Percentiles rank a stretch among this genome's conserved stretches.
Conservation (phyloP, 768 basidiomycete genomes). For the Boletus rex-veris region DNA sequence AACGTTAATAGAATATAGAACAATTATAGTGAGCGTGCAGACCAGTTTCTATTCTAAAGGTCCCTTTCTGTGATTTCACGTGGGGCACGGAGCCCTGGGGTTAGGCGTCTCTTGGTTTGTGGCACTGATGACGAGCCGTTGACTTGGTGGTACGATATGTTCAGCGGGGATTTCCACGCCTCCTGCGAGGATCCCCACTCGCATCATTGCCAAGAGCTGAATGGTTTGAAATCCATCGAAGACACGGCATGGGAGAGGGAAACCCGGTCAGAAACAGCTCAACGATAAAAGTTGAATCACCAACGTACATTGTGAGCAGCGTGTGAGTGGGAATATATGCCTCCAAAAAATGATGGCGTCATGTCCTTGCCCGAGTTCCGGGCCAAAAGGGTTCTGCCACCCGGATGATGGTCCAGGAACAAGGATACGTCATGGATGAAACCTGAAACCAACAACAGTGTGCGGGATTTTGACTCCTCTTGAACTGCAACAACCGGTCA, state of each 20-base stretch:
- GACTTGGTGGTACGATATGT: slow-evolving; percentile 44
- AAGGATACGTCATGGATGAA: slow-evolving; percentile 82
- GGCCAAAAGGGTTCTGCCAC: slow-evolving; percentile 59
- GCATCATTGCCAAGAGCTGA: slow-evolving; percentile 70
- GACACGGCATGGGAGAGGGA: background rate
- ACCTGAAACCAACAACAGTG: slow-evolving; percentile 73
- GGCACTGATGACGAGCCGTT: slow-evolving; percentile 35
- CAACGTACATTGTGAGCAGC: slow-evolving; percentile 70
- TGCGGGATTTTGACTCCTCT: slow-evolving; percentile 59
- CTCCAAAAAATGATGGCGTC: slow-evolving; percentile 83
- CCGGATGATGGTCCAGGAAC: slow-evolving; percentile 78
- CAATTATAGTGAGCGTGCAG: slow-evolving; percentile 7
- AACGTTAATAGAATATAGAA: slow-evolving; percentile 9
- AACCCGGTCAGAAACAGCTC: slow-evolving; percentile 3
- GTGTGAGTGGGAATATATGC: slow-evolving; percentile 77
- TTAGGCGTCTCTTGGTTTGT: slow-evolving; percentile 8
- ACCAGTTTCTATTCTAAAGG: background rate
- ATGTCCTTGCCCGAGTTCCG: slow-evolving; percentile 74
- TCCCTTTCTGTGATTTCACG: background rate
- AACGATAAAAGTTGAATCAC: background rate
- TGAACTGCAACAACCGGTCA: slow-evolving; percentile 44
- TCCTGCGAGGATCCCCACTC: slow-evolving; percentile 64
- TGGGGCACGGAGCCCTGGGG: background rate
- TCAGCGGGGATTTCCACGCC: slow-evolving; percentile 53
- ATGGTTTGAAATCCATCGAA: background rate